A percentile compares a stretch with the other conserved stretches of the same genome.
phyloP scores from a whole-genome alignment of 31 red algal genomes.

The Bonnemaisonia californica region DNA sequence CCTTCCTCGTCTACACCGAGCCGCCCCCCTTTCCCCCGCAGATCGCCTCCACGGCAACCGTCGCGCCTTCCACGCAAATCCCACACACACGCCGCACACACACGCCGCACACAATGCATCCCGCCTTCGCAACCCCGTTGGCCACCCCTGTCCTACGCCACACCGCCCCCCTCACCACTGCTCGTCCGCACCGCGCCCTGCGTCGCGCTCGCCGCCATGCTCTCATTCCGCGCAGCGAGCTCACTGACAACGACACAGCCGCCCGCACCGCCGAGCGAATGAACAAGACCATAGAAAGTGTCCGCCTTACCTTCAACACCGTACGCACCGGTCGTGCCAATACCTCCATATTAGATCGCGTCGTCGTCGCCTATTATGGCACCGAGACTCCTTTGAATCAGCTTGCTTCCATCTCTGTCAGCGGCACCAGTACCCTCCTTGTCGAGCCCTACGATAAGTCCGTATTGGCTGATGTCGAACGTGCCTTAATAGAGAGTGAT shows the following conservation, averaged over 20 bases:
- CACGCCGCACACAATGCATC: constrained; percentile 8
- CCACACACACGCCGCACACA: no score
- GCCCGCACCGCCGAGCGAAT: constrained; percentile 76
- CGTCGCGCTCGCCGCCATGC: background rate
- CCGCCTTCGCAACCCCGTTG: background rate
- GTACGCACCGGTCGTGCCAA: constrained; percentile 92
- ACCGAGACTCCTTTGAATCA: constrained; percentile 93
- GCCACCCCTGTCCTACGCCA: background rate
- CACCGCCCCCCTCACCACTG: background rate
- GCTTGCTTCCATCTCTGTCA: constrained; percentile 80
- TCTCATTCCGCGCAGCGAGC: background rate
- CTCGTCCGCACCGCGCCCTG: background rate
- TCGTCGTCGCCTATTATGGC: constrained; percentile 94
- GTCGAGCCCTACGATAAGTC: constrained; percentile 94
- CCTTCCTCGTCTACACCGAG: no score
- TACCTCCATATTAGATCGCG: constrained; percentile 82
- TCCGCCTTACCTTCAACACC: constrained; percentile 80
- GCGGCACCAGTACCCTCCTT: constrained; percentile 70
- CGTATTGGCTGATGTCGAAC: constrained; percentile 81
- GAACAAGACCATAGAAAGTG: constrained; percentile 89
- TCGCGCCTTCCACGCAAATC: no score
- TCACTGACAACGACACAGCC: constrained; percentile 32
- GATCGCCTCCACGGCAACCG: no score
- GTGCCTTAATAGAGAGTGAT: constrained; percentile 84
- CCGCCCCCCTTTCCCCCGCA: no score